Base-by-base conservation (phyloP, 2,329 filamentous ascomycete genomes). In the Aureobasidium lini region DNA sequence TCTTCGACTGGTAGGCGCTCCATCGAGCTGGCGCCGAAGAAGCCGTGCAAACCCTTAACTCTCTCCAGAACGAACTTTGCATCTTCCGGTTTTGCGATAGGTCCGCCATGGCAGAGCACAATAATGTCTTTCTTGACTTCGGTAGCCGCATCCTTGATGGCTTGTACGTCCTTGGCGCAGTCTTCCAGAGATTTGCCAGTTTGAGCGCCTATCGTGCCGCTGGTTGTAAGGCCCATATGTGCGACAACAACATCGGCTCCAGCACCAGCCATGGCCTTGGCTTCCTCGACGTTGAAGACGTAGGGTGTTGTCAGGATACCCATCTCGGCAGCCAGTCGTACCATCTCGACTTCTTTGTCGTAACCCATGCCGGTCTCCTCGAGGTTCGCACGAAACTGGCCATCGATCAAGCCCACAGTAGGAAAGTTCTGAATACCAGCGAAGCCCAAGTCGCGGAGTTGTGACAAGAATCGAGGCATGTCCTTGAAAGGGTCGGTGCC, bases 361-460 rank as follows among this genome's bases (percentile, higher is more conserved):
- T 84, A 89, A 1, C 82, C 81, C 85, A 89, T 89, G 8, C 83
- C 85, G 1, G 86, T 89, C 69, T 88, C 85, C 67, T 89, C 87
- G 1, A 90, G 76, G 64, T 86, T 85, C 23, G 78, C 77, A 11
- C 87, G 79, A 68, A 89, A 89, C 11, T 77, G 77, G 1, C 85
- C 86, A 69, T 89, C 86, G 37, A 89, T 84, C 23, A 89, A 73
- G 0, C 86, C 86, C 1, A 89, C 85, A 0, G 86, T 89, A 1
- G 86, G 86, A 68, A 89, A 89, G 66, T 89, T 89, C 69, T 89
- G 86, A 13, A 89, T 79, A 1, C 87, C 87, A 1, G 81, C 81
- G 63, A 89, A 88, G 0, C 86, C 86, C 15, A 87, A 70, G 1
- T 78, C 77, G 58, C 80, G 79, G 37, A 89, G 73, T 67, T 88